Evolutionary conservation across 208 protist genomes (phyloP).

Genomic region (Trichomonas tenax): DNA sequence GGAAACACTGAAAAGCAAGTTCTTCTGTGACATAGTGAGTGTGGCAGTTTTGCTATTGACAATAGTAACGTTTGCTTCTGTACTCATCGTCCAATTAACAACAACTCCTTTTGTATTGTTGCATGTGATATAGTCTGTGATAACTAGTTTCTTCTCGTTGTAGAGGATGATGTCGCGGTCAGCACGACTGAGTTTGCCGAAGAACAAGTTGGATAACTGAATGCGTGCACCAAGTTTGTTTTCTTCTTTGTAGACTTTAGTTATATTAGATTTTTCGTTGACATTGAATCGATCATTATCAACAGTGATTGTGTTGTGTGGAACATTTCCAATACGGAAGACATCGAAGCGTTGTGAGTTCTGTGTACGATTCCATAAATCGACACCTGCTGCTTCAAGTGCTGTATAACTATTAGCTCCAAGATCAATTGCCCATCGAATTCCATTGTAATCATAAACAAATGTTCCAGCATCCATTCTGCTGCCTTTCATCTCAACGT

Average conservation of each 20-base stretch:
- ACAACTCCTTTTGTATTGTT: neutral
- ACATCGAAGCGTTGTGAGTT: neutral
- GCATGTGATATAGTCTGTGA: neutral
- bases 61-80: neutral
- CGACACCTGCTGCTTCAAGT: neutral
- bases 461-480: neutral
- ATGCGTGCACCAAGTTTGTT: neutral
- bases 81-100: neutral
- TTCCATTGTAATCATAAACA: neutral
- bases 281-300: neutral
- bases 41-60: neutral
- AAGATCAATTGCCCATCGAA: neutral
- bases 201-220: neutral
- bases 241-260: neutral
- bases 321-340: neutral
- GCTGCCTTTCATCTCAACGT: neutral
- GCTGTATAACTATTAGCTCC: neutral
- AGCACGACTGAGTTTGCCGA: neutral
- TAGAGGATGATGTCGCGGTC: neutral
- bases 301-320: neutral
- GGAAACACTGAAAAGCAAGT: neutral
- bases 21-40: neutral
- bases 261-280: neutral
- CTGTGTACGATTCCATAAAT: neutral
- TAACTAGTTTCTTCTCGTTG: neutral